Evolutionary conservation across 2,329 filamentous ascomycete species (phyloP), one percentile per base, ranked within the genome.

Genomic region (Fusarium citri): DNA sequence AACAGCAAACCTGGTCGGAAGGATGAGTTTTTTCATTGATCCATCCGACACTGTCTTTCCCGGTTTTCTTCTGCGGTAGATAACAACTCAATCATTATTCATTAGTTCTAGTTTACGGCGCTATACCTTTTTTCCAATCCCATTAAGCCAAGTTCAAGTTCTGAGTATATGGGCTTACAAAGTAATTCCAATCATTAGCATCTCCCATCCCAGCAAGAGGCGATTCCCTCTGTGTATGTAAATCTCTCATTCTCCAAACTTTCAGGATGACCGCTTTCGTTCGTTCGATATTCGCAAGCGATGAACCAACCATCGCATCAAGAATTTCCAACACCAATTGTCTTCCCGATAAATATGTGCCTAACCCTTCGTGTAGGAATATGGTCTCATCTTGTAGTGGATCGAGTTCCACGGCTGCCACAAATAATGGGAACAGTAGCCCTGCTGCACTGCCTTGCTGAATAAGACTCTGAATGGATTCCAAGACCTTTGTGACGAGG

Each of bases 191-290:
- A 28, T 77, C 76, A 20, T 76, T 77, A 2, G 11, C 31, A 6
- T 56, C 58, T 0, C 26, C 11, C 8, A 55, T 15, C 4, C 5
- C 34, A 7, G 23, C 15, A 3, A 54, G 5, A 12, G 42, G 23
- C 1, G 55, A 11, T 4, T 64, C 68, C 4, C 63, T 51, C 6
- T 68, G 41, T 4, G 69, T 45, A 15, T 70, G 43, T 3, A 77
- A 48, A 23, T 85, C 83, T 23, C 83, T 77, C 45, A 79, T 79
- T 58, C 81, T 79, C 84, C 84, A 85, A 14, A 85, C 78, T 46
- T 82, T 83, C 12, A 80, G 77, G 54, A 85, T 83, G 6, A 85
- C 84, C 1, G 81, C 79, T 14, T 81, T 76, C 10, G 82, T 84
- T 22, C 82, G 78, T 12, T 80, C 77, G 9, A 85, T 78, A 47